Percentiles rank a stretch among this genome's conserved stretches.
Conservation (phyloP, 2,329 filamentous ascomycete species). For the Beauveria medogensis region DNA sequence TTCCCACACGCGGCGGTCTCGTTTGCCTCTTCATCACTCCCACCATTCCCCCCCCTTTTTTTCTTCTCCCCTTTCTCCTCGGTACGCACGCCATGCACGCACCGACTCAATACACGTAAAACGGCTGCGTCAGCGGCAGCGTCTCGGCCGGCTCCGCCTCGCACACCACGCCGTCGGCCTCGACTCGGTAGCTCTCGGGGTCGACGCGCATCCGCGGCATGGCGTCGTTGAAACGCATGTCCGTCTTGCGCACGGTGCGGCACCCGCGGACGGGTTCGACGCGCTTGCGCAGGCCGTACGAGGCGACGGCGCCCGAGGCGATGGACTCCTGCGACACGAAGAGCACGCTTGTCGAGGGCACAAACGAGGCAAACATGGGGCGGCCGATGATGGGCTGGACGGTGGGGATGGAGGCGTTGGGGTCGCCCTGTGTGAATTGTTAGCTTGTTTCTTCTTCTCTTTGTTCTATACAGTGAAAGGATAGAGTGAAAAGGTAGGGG, state of each 20-base stretch:
- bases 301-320: constrained; percentile 54
- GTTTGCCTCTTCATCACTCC: too few species aligned
- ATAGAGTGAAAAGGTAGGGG: background rate
- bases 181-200: constrained; percentile 80
- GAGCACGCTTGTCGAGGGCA: constrained; percentile 70
- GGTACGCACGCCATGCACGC: background rate
- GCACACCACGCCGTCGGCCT: constrained; percentile 72
- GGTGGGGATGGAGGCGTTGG: constrained; percentile 68
- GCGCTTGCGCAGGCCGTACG: constrained; percentile 70
- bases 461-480: background rate
- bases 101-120: constrained; percentile 59
- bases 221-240: constrained; percentile 83
- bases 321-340: constrained; percentile 75
- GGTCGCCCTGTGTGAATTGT: constrained; percentile 51
- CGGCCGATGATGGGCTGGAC: constrained; percentile 78
- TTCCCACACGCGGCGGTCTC: too few species aligned
- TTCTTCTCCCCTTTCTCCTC: too few species aligned
- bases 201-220: constrained; percentile 88
- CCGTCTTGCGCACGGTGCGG: constrained; percentile 65
- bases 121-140: constrained; percentile 70
- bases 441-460: background rate
- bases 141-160: constrained; percentile 61
- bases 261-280: constrained; percentile 75
- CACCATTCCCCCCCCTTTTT: too few species aligned
- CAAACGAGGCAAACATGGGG: constrained; percentile 73